Evolutionary conservation across 108 stramenopile genomes (phyloP), one percentile per base, ranked within the genome.

Genomic region (Seminavis robusta): DNA sequence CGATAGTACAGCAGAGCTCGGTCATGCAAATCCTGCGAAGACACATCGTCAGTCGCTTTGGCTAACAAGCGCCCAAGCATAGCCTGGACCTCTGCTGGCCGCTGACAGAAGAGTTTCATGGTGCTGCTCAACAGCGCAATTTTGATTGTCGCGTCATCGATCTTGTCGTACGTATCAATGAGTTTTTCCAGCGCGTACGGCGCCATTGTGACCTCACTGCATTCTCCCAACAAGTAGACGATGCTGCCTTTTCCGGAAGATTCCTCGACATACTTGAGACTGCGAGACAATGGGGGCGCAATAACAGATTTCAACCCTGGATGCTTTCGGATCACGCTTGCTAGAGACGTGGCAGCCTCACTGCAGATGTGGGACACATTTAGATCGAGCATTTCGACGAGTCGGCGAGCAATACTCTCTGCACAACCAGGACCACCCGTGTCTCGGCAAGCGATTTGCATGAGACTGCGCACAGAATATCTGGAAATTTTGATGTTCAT

Each of bases 1-100:
- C 99, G 88, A 67, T 97, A 97, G 80, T 98, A 99, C 52, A 98
- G 68, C 36, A 99, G 68, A 2, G 97, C 99, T 26, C 97, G 85
- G 75, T 99, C 99, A 62, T 98, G 98, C 47, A 98, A 69, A 76
- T 98, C 96, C 39, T 96, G 94, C 17, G 77, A 83, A 13, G 88
- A 76, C 8, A 83, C 83, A 61, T 98, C 99, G 53, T 96, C 85
- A 11, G 91, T 94, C 1, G 94, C 96, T 39, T 88, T 76, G 33
- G 74, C 70, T 49, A 99, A 74, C 9, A 98, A 87, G 13, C 94
- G 74, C 16, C 96, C 97, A 20, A 99, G 81, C 97, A 98, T 98
- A 2, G 63, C 63, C 56, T 97, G 95, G 40, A 94, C 75, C 72
- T 98, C 98, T 1, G 98, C 95, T n/a, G 99, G 92, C n/a, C 98